A percentile compares a stretch with the other conserved stretches of the same genome.
Evolutionary conservation across 2,329 filamentous ascomycete genomes (phyloP).

Genomic region (Microcyclospora tardicrescens): DNA sequence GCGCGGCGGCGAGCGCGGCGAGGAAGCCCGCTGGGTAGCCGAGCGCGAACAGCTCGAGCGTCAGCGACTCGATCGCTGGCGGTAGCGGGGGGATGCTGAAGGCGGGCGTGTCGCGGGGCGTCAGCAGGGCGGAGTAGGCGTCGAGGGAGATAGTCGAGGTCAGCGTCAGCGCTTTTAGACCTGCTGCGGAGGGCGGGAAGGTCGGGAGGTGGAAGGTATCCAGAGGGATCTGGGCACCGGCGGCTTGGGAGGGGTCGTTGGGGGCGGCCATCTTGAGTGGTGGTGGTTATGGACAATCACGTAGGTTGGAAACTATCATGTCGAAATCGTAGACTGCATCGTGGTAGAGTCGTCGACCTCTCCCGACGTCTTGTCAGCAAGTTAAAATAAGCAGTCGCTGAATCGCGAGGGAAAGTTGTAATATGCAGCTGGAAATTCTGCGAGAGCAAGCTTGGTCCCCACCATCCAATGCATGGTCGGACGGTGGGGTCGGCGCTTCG

Average conservation of each 20-base stretch:
- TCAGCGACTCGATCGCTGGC: conserved; percentile 29
- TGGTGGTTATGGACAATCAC: too few species aligned
- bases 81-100: conserved; percentile 26
- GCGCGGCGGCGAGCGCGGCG: conserved; percentile 24
- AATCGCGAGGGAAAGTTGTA: too few species aligned
- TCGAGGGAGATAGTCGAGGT: conserved; percentile 37
- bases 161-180: conserved; percentile 34
- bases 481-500: too few species aligned
- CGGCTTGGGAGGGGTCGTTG: conserved; percentile 19
- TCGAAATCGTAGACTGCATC: too few species aligned
- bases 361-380: too few species aligned
- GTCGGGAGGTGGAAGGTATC: conserved; percentile 32
- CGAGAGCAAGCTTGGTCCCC: too few species aligned
- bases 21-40: conserved; percentile 36
- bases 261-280: conserved; percentile 1
- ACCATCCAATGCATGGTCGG: too few species aligned
- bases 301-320: too few species aligned
- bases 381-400: too few species aligned
- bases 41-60: conserved; percentile 36
- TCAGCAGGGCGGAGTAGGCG: conserved; percentile 30
- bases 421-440: too few species aligned
- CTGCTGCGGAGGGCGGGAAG: conserved; percentile 32
- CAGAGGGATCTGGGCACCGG: conserved; percentile 35
- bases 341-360: too few species aligned
- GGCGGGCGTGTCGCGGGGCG: conserved; percentile 16